A percentile compares a stretch with the other conserved stretches of the same genome.
These are phyloP conservation scores for Dioscorea zingiberensis DNA, from an alignment of 106 monocot species.

Conservation along the genomic window DNA sequence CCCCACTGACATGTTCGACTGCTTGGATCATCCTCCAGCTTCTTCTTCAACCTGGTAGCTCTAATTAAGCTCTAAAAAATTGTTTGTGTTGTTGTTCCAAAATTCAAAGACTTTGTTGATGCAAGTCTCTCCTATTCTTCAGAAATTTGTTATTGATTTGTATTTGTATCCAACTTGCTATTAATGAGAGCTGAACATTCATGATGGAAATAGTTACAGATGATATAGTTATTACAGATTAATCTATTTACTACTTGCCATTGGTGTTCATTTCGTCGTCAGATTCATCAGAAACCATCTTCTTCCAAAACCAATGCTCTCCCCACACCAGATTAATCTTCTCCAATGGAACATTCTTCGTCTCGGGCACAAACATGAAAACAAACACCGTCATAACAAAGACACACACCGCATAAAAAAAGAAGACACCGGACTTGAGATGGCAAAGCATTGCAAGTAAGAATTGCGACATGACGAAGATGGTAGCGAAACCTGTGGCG, in stretches of 20 bases:
- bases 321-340: constrained; percentile 7
- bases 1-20: constrained; percentile 47
- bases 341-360: constrained; percentile 4
- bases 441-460: constrained; percentile 8
- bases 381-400: constrained; percentile 10
- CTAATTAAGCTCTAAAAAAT: too few species aligned
- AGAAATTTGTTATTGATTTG: too few species aligned
- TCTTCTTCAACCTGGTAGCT: constrained; percentile 7
- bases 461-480: neutral
- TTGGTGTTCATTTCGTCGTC: too few species aligned
- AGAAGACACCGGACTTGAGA: constrained; percentile 4
- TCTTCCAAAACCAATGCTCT: constrained; percentile 13
- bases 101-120: too few species aligned
- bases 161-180: too few species aligned
- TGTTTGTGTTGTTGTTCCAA: too few species aligned
- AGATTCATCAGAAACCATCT: too few species aligned
- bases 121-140: too few species aligned
- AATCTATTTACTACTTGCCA: too few species aligned
- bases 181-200: too few species aligned
- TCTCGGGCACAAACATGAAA: constrained; percentile 5
- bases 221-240: too few species aligned
- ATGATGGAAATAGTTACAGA: too few species aligned
- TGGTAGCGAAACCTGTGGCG: neutral
- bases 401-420: constrained; percentile 6
- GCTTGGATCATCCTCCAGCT: constrained; percentile 18